phyloP scores from a whole-genome alignment of 1,284 basidiomycete genomes.

The Phaffia rhodozyma region DNA sequence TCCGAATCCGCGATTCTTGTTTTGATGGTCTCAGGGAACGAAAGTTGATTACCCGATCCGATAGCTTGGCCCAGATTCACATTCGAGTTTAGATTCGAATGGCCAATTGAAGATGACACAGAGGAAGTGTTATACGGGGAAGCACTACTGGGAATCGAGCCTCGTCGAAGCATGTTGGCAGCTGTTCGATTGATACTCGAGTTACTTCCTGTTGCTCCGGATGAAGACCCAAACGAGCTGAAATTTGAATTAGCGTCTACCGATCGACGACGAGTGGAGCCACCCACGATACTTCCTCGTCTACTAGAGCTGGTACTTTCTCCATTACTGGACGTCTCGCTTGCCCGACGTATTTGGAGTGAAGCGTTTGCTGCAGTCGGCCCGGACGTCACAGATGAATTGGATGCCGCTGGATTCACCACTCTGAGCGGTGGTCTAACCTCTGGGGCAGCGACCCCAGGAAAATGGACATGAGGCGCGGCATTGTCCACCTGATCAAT shows the following conservation, averaged over 20 bases:
- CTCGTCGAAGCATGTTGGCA: neutral
- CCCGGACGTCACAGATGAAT: conserved; percentile 11
- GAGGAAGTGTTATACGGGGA: neutral
- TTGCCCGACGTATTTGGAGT: neutral
- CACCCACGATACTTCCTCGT: neutral
- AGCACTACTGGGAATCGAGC: neutral
- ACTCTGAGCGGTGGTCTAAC: neutral
- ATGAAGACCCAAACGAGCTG: too few relatives aligned
- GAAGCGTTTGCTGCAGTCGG: conserved; percentile 6
- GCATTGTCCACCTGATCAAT: conserved; percentile 30
- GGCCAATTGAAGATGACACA: neutral
- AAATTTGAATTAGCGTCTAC: neutral
- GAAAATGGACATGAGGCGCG: conserved; percentile 36
- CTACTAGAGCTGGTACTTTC: conserved; percentile 1
- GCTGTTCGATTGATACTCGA: neutral
- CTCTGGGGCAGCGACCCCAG: conserved; percentile 24
- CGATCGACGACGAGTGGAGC: neutral
- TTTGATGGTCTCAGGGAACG: too few relatives aligned
- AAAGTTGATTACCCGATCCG: too few relatives aligned
- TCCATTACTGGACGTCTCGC: conserved; percentile 1
- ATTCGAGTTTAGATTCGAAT: too few relatives aligned
- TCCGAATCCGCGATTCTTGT: neutral
- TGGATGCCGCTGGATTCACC: conserved; percentile 17
- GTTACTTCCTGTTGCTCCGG: neutral
- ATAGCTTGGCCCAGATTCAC: too few relatives aligned